Conservation (phyloP, 2,329 filamentous ascomycete genomes). For the Arthrinium phaeospermum region DNA sequence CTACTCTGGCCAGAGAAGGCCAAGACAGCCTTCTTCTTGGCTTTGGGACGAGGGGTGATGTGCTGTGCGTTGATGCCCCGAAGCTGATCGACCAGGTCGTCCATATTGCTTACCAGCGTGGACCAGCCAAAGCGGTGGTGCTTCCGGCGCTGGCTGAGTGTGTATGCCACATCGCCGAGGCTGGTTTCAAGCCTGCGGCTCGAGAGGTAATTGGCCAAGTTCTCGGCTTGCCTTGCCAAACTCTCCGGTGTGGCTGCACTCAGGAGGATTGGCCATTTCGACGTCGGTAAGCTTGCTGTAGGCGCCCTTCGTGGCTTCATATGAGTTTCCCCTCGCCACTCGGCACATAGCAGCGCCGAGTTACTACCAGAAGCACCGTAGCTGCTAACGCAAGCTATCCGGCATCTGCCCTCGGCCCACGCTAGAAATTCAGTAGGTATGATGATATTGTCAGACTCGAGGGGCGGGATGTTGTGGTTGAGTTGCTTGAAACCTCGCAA, state of each 20-base stretch:
- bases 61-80: background rate
- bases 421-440: too few species aligned
- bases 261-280: background rate
- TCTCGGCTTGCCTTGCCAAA: background rate
- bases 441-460: background rate
- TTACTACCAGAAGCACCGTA: constrained; percentile 46
- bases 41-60: background rate
- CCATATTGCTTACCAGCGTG: background rate
- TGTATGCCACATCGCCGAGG: constrained; percentile 10
- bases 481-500: constrained; percentile 34
- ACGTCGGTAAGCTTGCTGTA: too few species aligned
- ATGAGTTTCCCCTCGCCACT: background rate
- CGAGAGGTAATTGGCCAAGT: background rate
- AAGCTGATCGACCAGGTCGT: background rate
- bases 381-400: constrained; percentile 38
- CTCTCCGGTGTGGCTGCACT: constrained; percentile 15
- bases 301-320: background rate
- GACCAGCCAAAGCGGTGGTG: constrained; percentile 4
- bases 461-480: constrained; percentile 30
- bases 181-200: rapidly evolving
- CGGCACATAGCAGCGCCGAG: constrained; percentile 31
- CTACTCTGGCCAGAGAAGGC: constrained; percentile 18
- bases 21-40: background rate
- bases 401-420: too few species aligned
- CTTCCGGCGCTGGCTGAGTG: constrained; percentile 9